Base-by-base conservation (phyloP, 2,329 filamentous ascomycete genomes). In the Fusarium albidum region DNA sequence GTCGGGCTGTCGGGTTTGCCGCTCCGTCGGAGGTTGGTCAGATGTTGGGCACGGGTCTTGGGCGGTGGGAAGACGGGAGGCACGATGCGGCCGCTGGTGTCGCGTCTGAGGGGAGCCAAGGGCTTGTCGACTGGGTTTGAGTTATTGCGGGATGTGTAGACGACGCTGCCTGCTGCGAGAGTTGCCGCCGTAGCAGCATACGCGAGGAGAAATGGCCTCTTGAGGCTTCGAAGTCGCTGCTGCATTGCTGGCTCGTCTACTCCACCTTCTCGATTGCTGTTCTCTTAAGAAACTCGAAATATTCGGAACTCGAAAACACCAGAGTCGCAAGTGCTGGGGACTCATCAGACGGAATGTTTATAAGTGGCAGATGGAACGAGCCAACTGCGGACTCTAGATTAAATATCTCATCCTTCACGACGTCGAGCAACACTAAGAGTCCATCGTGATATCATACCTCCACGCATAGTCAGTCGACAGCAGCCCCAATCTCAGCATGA, bases 1-100 rank as follows among this genome's bases (percentile, higher is more conserved):
- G 87, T 82, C 10, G 75, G 74, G n/a, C 40, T 51, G 13, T 75
- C 72, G 18, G 68, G 65, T 39, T 69, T 57, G 28, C 52, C 55
- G 58, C 69, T 66, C 17, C 68, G 68, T 9, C 73, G 69, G n/a
- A 78, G 68, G 14, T 77, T 73, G 35, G 73, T 72, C 18, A 78
- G 71, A 65, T 77, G 75, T 18, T 75, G 64, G 13, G 69, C 62
- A 21, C 75, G 74, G 31, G 62, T 65, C 59, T 68, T 74, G 59
- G 69, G 38, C 45, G 66, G 50, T 33, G 69, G 68, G 63, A 77
- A 77, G 7, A 65, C 60, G 1, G 75, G 75, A 3, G 74, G 71
- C 2, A 74, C 61, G 55, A 78, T 75, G 49, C 66, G 69, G 33
- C 74, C 73, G 32, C 60, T 55, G 50, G 48, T 49, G 52, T 77